phyloP scores from a whole-genome alignment of 345 rosid genomes.

The Eucalyptus erythrocorys region DNA sequence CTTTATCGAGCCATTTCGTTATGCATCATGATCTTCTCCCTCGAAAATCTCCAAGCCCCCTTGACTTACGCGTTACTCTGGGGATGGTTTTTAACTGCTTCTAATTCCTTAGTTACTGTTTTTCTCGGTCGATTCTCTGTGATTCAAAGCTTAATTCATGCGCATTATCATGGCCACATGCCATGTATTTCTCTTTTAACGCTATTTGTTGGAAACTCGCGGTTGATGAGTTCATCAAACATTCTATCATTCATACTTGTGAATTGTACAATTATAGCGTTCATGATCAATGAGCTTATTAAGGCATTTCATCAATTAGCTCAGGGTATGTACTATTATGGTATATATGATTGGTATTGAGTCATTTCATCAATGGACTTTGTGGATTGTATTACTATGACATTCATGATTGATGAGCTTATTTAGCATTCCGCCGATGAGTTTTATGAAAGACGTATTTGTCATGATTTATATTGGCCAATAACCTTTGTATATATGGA shows the following conservation, averaged over 20 bases:
- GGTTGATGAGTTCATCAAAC: neutral
- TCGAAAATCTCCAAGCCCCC: neutral
- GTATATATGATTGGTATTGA: neutral
- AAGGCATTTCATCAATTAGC: neutral
- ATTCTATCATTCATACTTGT: neutral
- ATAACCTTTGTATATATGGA: neutral
- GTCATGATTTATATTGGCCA: neutral
- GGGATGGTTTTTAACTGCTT: neutral
- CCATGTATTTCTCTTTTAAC: neutral
- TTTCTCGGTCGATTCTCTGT: neutral
- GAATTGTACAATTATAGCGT: neutral
- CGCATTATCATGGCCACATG: neutral
- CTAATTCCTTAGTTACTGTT: neutral
- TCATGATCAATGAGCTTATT: neutral
- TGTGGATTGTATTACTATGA: neutral
- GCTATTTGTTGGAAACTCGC: neutral
- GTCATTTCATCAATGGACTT: neutral
- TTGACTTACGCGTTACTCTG: neutral
- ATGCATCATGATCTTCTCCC: neutral
- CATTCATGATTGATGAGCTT: neutral
- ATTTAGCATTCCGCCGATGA: neutral
- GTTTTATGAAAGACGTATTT: neutral
- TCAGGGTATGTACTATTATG: neutral
- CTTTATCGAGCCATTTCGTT: neutral
- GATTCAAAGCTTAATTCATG: neutral